Conservation (phyloP, 192 early-diverging fungal genomes). For the Podila horticola region DNA sequence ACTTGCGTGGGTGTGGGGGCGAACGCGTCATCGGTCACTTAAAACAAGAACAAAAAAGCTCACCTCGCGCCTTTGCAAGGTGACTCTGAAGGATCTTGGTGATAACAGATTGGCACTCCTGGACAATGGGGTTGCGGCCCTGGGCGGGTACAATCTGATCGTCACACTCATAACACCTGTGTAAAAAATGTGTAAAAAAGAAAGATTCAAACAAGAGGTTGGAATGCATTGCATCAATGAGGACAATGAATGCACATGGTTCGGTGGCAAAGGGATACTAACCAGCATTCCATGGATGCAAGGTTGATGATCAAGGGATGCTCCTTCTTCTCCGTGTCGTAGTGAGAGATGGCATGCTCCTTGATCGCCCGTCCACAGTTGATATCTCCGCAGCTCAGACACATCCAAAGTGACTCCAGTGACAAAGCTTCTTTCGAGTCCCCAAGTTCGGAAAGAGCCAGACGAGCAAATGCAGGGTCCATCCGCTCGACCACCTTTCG, state of each 20-base stretch:
- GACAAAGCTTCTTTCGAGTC: neutral
- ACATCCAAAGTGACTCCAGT: conserved; percentile 1
- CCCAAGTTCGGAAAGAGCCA: neutral
- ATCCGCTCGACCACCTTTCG: neutral
- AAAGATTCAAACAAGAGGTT: neutral
- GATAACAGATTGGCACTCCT: conserved; percentile 3
- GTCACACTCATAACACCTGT: conserved; percentile 36
- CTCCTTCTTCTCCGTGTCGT: neutral
- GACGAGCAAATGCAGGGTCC: neutral
- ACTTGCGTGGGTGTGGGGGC: no score
- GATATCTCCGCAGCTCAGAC: conserved; percentile 19
- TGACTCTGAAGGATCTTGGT: neutral
- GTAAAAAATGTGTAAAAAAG: neutral
- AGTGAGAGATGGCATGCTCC: conserved; percentile 7
- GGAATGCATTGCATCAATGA: neutral
- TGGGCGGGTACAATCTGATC: conserved; percentile 7
- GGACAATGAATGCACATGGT: neutral
- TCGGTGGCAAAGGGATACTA: neutral
- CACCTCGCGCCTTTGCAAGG: conserved; percentile 11
- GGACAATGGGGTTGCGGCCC: conserved; percentile 7
- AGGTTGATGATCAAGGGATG: conserved; percentile 21
- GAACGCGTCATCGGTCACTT: neutral
- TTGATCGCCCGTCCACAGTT: conserved; percentile 19
- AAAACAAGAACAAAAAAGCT: neutral
- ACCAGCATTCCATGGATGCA: conserved; percentile 10